Percentiles rank a stretch among this genome's conserved stretches.
phyloP scores from a whole-genome alignment of 169 alveolate species.

The Amoebophrya sp. region DNA sequence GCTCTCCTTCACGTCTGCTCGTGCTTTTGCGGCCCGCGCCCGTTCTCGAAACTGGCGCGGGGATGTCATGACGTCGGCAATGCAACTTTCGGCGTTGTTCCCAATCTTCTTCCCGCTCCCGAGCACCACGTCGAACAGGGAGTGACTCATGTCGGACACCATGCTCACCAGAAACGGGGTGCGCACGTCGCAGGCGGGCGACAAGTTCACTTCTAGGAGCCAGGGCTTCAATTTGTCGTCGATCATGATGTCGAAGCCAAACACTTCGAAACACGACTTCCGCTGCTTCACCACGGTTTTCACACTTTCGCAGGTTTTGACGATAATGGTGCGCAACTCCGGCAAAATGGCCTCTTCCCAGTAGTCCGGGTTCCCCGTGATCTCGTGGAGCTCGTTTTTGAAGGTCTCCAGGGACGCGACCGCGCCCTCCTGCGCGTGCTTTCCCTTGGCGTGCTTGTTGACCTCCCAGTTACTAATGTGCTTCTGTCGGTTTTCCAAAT shows the following conservation, averaged over 20 bases:
- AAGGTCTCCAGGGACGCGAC: slow-evolving; percentile 34
- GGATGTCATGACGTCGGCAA: background rate
- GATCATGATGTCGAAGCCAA: slow-evolving; percentile 28
- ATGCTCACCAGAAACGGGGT: slow-evolving; percentile 52
- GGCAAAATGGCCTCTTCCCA: background rate
- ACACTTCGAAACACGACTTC: background rate
- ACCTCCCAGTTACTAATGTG: slow-evolving; percentile 47
- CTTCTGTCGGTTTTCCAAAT: slow-evolving; percentile 36
- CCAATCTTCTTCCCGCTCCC: background rate
- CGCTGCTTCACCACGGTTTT: background rate
- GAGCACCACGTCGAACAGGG: background rate
- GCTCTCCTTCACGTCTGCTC: background rate
- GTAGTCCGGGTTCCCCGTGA: background rate
- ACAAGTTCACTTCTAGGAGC: slow-evolving; percentile 82
- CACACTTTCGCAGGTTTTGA: background rate
- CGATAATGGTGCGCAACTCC: background rate
- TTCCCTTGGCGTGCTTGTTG: slow-evolving; percentile 37
- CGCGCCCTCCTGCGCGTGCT: slow-evolving; percentile 43
- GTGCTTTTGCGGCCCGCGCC: background rate
- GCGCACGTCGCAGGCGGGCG: slow-evolving; percentile 76
- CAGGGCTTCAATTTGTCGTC: slow-evolving; percentile 62
- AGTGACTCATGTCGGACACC: background rate
- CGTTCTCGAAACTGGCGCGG: background rate
- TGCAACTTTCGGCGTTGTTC: background rate
- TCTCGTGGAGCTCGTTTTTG: slow-evolving; percentile 5